Evolutionary conservation across 352 stramenopile genomes (phyloP), one percentile per base, ranked within the genome.

Genomic region (Phytopythium mirpurense): DNA sequence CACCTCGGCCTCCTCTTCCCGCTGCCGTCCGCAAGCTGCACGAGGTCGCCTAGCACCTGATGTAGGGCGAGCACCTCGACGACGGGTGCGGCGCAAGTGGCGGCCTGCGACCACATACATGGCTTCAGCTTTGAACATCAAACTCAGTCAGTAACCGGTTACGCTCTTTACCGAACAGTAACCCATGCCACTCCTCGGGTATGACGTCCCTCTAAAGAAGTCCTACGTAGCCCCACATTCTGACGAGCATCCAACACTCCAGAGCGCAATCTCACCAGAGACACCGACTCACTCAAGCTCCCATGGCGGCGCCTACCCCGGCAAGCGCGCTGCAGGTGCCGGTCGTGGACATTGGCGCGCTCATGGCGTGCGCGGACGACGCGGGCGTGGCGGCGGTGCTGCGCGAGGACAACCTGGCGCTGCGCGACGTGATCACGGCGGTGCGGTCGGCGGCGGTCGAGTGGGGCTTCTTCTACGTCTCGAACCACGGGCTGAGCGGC

Each of bases 381-480:
- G 56, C 50, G 0, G 42, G 74, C n/a, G 68, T 84, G 24, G 56
- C 71, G 4, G 51, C 59, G 1, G 60, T 46, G n/a, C 55, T 77
- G 40, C 51, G 37, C 11, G 36, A 56, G 6, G 23, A 60, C 7
- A 43, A 65, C 14, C 31, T 40, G 42, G 35, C 49, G 15, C 41
- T 86, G 16, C 27, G 19, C 15, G 38, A 50, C 49, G 72, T 62
- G 62, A 64, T 97, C 48, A 58, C 63, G 3, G 55, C 70, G 23
- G 54, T 83, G 12, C 70, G 60, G 26, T 51, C 55, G 2, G 90
- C 90, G 0, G 90, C 84, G 45, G 68, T 64, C 24, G 74, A 88
- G 42, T 97, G 77, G 76, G 91, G 91, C 9, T 98, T 98, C 70
- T 98, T 98, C 67, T 94, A 98, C 71, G 78, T 98, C 43, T 57